Evolutionary conservation across 192 early-diverging fungal species (phyloP).

Genomic region (Allomyces macrogynus): DNA sequence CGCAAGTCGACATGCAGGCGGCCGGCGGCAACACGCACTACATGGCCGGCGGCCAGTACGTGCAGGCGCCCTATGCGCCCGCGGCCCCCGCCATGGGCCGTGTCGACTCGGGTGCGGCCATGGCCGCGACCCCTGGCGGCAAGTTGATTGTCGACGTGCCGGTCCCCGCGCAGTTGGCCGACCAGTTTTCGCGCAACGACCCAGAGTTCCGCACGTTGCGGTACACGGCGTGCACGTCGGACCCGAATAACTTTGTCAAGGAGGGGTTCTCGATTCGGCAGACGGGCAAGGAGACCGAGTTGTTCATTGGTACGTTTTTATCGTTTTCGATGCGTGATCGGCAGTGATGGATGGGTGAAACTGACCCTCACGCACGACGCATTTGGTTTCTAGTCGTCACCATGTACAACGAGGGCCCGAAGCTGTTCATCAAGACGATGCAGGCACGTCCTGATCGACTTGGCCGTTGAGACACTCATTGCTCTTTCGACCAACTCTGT

Average conservation of each 20-base stretch:
- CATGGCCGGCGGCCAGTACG: not conserved
- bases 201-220: slow-evolving; percentile 6
- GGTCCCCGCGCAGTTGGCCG: not conserved
- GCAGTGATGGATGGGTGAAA: too few species aligned
- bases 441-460: not conserved
- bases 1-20: not conserved
- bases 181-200: not conserved
- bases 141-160: not conserved
- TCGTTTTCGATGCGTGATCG: too few species aligned
- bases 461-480: too few species aligned
- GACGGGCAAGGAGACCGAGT: slow-evolving; percentile 30
- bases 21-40: not conserved
- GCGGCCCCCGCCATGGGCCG: not conserved
- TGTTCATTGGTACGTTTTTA: slow-evolving; percentile 21
- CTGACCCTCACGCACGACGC: too few species aligned
- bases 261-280: slow-evolving; percentile 38
- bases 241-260: slow-evolving; percentile 39
- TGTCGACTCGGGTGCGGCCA: not conserved
- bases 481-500: too few species aligned
- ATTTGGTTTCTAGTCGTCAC: slow-evolving; percentile 24
- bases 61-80: not conserved
- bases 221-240: slow-evolving; percentile 50
- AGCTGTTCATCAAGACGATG: slow-evolving; percentile 39
- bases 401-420: slow-evolving; percentile 51
- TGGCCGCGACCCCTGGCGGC: not conserved